These are phyloP conservation scores for Ogataea ramenticola DNA, from an alignment of 805 yeast species.

Conservation along the genomic window DNA sequence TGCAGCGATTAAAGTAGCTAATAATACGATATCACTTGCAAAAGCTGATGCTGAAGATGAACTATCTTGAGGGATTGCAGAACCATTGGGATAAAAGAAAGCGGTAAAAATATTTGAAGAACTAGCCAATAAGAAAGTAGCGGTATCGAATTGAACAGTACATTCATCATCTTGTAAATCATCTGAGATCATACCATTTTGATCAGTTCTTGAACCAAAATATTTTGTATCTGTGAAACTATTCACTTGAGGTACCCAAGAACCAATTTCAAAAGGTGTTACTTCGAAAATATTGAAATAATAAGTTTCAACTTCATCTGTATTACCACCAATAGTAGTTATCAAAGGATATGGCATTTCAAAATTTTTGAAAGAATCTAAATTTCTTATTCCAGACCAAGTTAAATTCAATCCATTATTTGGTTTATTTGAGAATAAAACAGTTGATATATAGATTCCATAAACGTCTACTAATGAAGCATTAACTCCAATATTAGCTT, in stretches of 20 bases:
- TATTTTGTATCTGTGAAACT: conserved; percentile 59
- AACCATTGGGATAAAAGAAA: not conserved
- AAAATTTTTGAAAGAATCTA: conserved; percentile 47
- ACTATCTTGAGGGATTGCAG: not conserved
- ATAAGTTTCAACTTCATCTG: conserved; percentile 38
- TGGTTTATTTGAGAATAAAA: conserved; percentile 52
- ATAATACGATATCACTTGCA: not conserved
- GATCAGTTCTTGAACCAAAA: conserved; percentile 44
- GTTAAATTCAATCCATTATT: conserved; percentile 52
- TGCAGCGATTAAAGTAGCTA: not conserved
- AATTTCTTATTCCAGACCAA: conserved; percentile 48
- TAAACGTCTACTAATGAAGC: conserved; percentile 62
- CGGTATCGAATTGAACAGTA: conserved; percentile 63
- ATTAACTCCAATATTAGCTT: conserved; percentile 64
- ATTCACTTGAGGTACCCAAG: conserved; percentile 69
- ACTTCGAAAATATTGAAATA: conserved; percentile 56
- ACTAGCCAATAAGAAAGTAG: conserved; percentile 70
- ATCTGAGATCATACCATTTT: conserved; percentile 45
- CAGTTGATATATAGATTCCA: conserved; percentile 63
- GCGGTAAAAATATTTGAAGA: conserved; percentile 59
- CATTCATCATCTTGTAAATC: conserved; percentile 31
- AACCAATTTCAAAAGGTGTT: conserved; percentile 69
- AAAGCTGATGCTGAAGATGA: not conserved
- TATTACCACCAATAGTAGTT: conserved; percentile 52
- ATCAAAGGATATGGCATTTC: conserved; percentile 67